Evolutionary conservation across 202 grass and related monocot genomes (phyloP).

Genomic region (Cymbopogon flexuosus): DNA sequence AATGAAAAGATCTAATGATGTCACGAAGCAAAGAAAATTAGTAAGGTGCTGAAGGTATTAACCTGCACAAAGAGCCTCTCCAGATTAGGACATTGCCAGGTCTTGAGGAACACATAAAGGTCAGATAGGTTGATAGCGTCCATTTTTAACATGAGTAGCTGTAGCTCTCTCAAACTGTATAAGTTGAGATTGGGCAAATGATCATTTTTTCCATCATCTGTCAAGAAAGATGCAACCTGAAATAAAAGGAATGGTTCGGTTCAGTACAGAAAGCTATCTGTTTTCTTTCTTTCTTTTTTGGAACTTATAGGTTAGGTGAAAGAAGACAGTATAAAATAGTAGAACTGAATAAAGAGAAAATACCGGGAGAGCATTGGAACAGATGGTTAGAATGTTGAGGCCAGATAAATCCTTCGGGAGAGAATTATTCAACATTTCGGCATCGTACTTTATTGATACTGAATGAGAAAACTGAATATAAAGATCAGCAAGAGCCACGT

Average conservation of each 20-base stretch:
- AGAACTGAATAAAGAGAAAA: no score
- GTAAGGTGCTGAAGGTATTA: neutral
- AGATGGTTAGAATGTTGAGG: conserved; percentile 54
- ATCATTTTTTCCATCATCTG: neutral
- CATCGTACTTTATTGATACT: neutral
- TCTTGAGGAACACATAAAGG: conserved; percentile 42
- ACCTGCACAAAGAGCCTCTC: conserved; percentile 68
- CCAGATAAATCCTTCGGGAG: conserved; percentile 34
- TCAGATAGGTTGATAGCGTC: conserved; percentile 24
- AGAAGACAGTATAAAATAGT: neutral
- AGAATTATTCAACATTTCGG: neutral
- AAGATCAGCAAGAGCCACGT: conserved; percentile 32
- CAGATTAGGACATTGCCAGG: conserved; percentile 31
- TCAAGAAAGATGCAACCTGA: neutral
- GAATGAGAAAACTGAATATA: conserved; percentile 7
- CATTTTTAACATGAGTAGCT: conserved; percentile 55
- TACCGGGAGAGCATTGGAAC: conserved; percentile 51
- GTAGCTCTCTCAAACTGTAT: conserved; percentile 51
- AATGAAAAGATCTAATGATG: neutral
- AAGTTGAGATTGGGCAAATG: conserved; percentile 6
- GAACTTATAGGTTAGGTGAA: neutral
- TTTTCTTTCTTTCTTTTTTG: neutral
- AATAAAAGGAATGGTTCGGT: neutral
- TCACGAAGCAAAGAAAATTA: neutral
- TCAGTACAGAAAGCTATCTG: neutral